Conservation (phyloP, 2,329 filamentous ascomycete species). For the Colletotrichum limetticola region DNA sequence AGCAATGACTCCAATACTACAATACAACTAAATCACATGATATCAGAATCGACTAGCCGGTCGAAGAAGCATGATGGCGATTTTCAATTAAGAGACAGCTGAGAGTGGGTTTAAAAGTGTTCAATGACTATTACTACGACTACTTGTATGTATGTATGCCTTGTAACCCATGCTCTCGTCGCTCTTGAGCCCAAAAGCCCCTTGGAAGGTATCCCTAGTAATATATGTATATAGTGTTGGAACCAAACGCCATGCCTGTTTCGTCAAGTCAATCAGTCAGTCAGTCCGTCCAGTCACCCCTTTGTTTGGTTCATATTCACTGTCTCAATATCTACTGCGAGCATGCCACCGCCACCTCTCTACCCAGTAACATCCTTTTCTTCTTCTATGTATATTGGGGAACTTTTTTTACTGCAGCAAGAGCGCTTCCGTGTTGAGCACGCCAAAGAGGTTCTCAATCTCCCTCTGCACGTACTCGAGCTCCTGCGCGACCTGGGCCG, state of each 20-base stretch:
- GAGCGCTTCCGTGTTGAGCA: constrained; percentile 69
- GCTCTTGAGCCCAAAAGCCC: neutral
- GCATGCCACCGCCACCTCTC: neutral
- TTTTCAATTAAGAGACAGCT: neutral
- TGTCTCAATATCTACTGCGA: neutral
- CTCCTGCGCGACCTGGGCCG: constrained; percentile 74
- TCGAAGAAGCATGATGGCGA: neutral
- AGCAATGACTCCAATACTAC: constrained; percentile 11
- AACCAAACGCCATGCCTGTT: neutral
- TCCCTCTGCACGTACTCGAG: constrained; percentile 69
- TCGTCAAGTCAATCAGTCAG: neutral
- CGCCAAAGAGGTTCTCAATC: constrained; percentile 71
- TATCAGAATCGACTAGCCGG: neutral
- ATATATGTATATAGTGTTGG: neutral
- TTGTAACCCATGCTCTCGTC: neutral
- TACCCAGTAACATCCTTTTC: neutral
- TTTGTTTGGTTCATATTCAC: neutral
- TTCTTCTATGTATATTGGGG: neutral
- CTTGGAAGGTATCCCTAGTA: neutral
- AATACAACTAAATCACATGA: neutral
- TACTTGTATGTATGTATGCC: constrained; percentile 20
- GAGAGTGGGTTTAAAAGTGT: constrained; percentile 6
- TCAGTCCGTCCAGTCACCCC: neutral
- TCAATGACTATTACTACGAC: constrained; percentile 14
- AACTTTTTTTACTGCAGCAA: constrained; percentile 59